A percentile compares a stretch with the other conserved stretches of the same genome.
phyloP scores from a whole-genome alignment of 805 yeast species.

The Candida argentea region DNA sequence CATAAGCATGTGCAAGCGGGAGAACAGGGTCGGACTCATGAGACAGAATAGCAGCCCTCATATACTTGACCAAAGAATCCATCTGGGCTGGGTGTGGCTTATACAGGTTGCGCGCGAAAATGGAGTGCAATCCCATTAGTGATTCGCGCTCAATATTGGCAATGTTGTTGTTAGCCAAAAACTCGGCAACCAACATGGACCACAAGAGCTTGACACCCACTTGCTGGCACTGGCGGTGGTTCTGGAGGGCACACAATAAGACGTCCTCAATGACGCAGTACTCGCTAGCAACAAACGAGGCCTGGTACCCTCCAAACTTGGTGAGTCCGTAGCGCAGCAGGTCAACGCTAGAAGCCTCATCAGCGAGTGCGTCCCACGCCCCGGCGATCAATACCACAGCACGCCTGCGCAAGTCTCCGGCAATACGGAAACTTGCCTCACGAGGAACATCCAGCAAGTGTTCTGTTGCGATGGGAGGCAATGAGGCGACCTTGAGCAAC shows the following conservation, averaged over 20 bases:
- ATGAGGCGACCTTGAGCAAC: conserved; percentile 46
- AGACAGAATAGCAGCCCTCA: conserved; percentile 40
- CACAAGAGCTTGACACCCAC: conserved; percentile 60
- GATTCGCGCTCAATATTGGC: conserved; percentile 55
- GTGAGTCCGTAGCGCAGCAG: conserved; percentile 46
- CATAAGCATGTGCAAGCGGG: conserved; percentile 36
- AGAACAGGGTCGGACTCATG: conserved; percentile 61
- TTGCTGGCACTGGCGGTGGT: conserved; percentile 47
- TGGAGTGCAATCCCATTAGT: conserved; percentile 51
- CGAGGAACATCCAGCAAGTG: conserved; percentile 65
- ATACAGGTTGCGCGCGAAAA: conserved; percentile 48
- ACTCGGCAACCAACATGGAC: conserved; percentile 62
- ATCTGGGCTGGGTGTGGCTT: conserved; percentile 50
- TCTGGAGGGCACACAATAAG: conserved; percentile 58
- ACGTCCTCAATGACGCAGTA: conserved; percentile 55
- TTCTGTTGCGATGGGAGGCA: conserved; percentile 61
- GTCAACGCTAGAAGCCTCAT: conserved; percentile 48
- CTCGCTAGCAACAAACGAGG: conserved; percentile 46
- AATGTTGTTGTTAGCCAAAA: conserved; percentile 45
- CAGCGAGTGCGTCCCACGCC: conserved; percentile 70
- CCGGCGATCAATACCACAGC: conserved; percentile 44
- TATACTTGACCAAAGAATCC: conserved; percentile 37
- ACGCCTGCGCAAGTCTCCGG: conserved; percentile 53
- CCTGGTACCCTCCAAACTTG: conserved; percentile 63
- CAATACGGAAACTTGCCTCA: conserved; percentile 54